Conservation (phyloP, 2,329 filamentous ascomycete genomes). For the Arthrobotrys sphaeroides region DNA sequence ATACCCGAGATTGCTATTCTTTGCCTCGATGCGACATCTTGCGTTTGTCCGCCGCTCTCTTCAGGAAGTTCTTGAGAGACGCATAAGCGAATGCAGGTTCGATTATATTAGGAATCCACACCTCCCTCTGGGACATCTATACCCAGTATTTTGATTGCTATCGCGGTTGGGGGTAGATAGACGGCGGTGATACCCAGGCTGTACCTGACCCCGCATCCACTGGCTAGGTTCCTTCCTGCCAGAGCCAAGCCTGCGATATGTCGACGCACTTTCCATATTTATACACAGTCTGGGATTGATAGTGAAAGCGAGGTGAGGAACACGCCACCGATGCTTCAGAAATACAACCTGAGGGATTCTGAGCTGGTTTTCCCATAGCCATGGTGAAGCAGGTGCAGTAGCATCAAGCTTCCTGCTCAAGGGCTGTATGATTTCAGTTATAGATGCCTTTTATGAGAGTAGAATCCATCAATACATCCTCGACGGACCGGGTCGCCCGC, state of each 20-base stretch:
- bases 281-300: constrained; percentile 8
- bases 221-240: constrained; percentile 15
- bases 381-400: constrained; percentile 15
- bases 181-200: not conserved
- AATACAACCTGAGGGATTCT: constrained; percentile 27
- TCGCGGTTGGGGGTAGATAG: constrained; percentile 13
- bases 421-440: constrained; percentile 5
- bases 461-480: not conserved
- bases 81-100: constrained; percentile 50
- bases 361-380: constrained; percentile 37
- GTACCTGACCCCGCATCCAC: constrained; percentile 27
- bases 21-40: constrained; percentile 43
- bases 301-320: constrained; percentile 29
- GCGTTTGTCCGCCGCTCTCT: constrained; percentile 31
- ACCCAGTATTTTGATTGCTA: not conserved
- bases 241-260: constrained; percentile 9
- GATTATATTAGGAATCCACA: constrained; percentile 4
- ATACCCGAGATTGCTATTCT: constrained; percentile 26
- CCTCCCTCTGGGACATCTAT: constrained; percentile 12
- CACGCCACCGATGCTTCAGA: constrained; percentile 36
- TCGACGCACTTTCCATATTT: constrained; percentile 42
- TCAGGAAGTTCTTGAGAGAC: constrained; percentile 51
- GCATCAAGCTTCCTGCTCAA: not conserved
- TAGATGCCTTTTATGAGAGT: constrained; percentile 52
- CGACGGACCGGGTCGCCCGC: not conserved